Conservation (phyloP, 805 yeast species). For the Candida chauliodis region DNA sequence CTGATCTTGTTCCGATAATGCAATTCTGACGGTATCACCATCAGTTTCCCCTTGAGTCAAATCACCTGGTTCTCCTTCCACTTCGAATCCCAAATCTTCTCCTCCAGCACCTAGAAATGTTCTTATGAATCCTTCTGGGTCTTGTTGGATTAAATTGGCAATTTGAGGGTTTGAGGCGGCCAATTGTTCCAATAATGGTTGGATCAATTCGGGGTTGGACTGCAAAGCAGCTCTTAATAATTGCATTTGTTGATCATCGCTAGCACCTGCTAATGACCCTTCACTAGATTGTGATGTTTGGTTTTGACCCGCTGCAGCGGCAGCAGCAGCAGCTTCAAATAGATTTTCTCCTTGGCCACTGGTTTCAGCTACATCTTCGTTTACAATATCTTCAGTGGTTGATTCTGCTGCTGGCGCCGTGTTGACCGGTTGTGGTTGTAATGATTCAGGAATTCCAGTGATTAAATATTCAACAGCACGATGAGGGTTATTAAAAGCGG, state of each 20-base stretch:
- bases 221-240: slow-evolving; percentile 73
- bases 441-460: slow-evolving; percentile 79
- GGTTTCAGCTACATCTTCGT: slow-evolving; percentile 31
- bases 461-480: slow-evolving; percentile 94
- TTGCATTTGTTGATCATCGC: slow-evolving; percentile 45
- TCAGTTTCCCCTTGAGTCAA: slow-evolving; percentile 35
- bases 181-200: slow-evolving; percentile 76
- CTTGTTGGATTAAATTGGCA: slow-evolving; percentile 71
- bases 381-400: slow-evolving; percentile 11
- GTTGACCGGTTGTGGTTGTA: slow-evolving; percentile 34
- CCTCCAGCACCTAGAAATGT: slow-evolving; percentile 61
- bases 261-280: slow-evolving; percentile 37
- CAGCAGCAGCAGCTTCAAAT: slow-evolving; percentile 50
- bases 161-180: slow-evolving; percentile 81
- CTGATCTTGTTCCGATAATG: slow-evolving; percentile 76
- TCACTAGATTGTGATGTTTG: slow-evolving; percentile 22
- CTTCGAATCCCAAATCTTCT: slow-evolving; percentile 43
- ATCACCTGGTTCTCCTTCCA: slow-evolving; percentile 30
- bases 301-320: slow-evolving; percentile 28
- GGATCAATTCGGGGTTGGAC: slow-evolving; percentile 84
- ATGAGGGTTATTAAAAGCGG: slow-evolving; percentile 96
- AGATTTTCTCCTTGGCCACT: slow-evolving; percentile 42
- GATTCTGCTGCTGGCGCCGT: slow-evolving; percentile 19
- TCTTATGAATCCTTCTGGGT: slow-evolving; percentile 87
- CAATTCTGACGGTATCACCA: slow-evolving; percentile 47